These are phyloP conservation scores for Corylus americana DNA, from an alignment of 306 rosid species.

Conservation along the genomic window DNA sequence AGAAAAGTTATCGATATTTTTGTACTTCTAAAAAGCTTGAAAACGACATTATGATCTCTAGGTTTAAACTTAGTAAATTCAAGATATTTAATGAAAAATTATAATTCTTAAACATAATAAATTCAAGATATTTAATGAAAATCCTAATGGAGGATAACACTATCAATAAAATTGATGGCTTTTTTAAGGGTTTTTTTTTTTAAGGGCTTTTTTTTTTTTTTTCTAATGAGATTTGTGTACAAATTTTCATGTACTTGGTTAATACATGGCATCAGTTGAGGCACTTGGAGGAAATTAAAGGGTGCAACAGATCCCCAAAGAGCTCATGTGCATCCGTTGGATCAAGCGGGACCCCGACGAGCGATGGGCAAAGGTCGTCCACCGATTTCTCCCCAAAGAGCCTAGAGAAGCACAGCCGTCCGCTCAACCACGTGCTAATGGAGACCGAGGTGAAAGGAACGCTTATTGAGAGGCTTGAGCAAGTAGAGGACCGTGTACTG, in stretches of 20 bases:
- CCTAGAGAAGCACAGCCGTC: constrained; percentile 89
- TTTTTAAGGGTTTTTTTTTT: no score
- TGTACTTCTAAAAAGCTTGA: neutral
- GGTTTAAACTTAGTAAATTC: no score
- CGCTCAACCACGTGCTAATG: constrained; percentile 57
- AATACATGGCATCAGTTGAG: constrained; percentile 31
- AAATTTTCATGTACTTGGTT: neutral
- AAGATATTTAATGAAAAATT: no score
- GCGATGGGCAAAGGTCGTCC: constrained; percentile 36
- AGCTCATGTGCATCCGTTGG: constrained; percentile 34
- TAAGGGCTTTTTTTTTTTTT: neutral
- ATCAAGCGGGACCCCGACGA: constrained; percentile 45
- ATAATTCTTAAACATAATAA: no score
- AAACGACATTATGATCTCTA: neutral
- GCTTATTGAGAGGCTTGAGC: constrained; percentile 64
- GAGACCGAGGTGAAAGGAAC: constrained; percentile 72
- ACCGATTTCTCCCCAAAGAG: constrained; percentile 58
- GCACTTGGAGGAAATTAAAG: constrained; percentile 46
- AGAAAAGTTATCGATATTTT: no score
- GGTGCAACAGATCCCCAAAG: constrained; percentile 30
- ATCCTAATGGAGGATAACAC: no score
- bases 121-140: no score
- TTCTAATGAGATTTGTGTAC: neutral
- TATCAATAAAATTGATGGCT: no score
- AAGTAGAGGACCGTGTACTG: constrained; percentile 63